Evolutionary conservation across 2,329 filamentous ascomycete genomes (phyloP), one percentile per base, ranked within the genome.

Genomic region (Monosporascus sp.): DNA sequence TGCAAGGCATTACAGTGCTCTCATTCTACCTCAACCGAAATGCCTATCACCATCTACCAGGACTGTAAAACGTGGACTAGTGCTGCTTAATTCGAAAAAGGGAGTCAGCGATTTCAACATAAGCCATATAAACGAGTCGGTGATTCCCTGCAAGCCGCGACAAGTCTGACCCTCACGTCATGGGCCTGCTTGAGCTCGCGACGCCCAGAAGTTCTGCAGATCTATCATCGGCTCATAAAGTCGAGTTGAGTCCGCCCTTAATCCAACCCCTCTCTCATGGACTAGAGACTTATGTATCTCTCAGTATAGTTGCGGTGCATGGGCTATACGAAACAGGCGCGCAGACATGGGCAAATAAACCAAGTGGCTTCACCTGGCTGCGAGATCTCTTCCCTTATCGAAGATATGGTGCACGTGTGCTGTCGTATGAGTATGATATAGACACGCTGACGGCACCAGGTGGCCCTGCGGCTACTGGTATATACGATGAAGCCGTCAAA

Each of bases 341-440:
- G 36, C 27, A 51, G 3, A 39, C 49, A 51, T 54, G 49, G 52
- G 14, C 22, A 14, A 31, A 51, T 9, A 27, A 43, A n/a, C 15
- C 6, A 3, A 37, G 49, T 17, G 45, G 38, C 35, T n/a, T 51
- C 14, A 8, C 51, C 22, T 54, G 49, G 52, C 44, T 55, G 39
- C 49, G 47, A 36, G 50, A 55, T 41, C n/a, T 54, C 22, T 54
- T 54, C 27, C 52, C 52, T 1, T 24, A 51, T 38, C 25, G 25
- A 7, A 51, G 48, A 15, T 51, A 54, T n/a, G 37, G 31, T 44
- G 49, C 52, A 38, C 52, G 49, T 3, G n/a, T 54, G 18, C 50
- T 54, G n/a, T 38, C 49, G n/a, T 54, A 54, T 48, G 52, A 54
- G 17, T 55, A 55, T 17, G 54, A 55, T 41, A 48, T 35, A 35